Evolutionary conservation across 768 basidiomycete genomes (phyloP).

Genomic region (Daedalea quercina): DNA sequence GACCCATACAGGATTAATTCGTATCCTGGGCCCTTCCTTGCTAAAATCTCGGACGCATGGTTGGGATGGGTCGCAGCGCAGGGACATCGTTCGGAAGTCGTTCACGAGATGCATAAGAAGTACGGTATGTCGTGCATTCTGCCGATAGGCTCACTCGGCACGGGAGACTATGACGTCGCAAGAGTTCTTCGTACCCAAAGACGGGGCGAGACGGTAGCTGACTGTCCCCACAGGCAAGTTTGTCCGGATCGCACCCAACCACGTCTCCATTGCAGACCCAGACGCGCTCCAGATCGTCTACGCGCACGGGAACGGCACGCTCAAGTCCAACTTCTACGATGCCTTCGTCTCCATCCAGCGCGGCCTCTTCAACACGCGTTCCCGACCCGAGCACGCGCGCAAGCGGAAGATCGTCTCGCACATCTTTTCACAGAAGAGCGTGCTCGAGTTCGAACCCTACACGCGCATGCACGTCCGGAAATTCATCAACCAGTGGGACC

Average conservation of each 20-base stretch:
- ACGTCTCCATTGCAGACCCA: constrained; percentile 49
- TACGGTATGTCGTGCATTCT: constrained; percentile 43
- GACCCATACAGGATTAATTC: constrained; percentile 53
- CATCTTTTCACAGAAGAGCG: constrained; percentile 79
- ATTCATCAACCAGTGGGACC: constrained; percentile 71
- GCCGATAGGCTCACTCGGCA: neutral
- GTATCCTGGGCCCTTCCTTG: constrained; percentile 41
- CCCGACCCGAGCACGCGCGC: constrained; percentile 71
- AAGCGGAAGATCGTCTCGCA: constrained; percentile 89
- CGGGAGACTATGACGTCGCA: too few relatives aligned
- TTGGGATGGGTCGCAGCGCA: constrained; percentile 50
- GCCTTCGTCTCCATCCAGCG: constrained; percentile 29
- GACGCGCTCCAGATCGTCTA: constrained; percentile 70
- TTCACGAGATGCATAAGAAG: constrained; percentile 67
- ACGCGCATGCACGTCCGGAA: constrained; percentile 59
- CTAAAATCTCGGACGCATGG: constrained; percentile 70
- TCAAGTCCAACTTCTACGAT: constrained; percentile 55
- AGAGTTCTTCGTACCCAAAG: too few relatives aligned
- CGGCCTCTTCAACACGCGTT: constrained; percentile 77
- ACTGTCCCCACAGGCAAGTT: constrained; percentile 24
- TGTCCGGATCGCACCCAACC: constrained; percentile 37
- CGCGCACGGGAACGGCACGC: constrained; percentile 77
- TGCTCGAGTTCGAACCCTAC: constrained; percentile 80
- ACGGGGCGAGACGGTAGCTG: too few relatives aligned
- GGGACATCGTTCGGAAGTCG: constrained; percentile 66